Evolutionary conservation across 2,329 filamentous ascomycete genomes (phyloP), one percentile per base, ranked within the genome.

Genomic region (Elsinoe ampelina): DNA sequence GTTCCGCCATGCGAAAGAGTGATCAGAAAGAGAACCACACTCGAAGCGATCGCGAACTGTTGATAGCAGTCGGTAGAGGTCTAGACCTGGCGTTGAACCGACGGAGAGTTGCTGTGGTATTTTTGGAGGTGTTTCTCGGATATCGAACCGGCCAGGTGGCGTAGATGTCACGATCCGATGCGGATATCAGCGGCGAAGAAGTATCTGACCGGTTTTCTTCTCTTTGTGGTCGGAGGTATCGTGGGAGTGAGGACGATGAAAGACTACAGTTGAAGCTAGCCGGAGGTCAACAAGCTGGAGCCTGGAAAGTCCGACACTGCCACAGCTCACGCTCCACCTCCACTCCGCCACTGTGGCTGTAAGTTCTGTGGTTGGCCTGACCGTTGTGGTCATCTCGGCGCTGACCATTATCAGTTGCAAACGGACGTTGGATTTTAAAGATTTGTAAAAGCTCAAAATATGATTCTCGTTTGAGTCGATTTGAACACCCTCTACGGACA

Each of bases 341-440:
- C 20, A 34, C 34, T 36, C 26, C 20, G 48, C 48, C 48, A 52
- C 48, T 38, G 48, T 52, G 48, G 48, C 48, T 36, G 8, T 11
- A 13, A 8, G 7, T 30, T 30, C 8, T 36, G 38, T 35, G 19
- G 48, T 52, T 35, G 26, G 7, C 26, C 26, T 30, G 8, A 20
- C 20, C 41, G 41, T 39, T 52, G 32, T 19, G 19, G 17, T 38
- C 48, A 52, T 52, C 48, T 52, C 48, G 48, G 48, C 11, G 17
- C 10, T 10, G 26, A 34, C 30, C 30, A 36, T n/a, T 52, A 38
- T 8, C 32, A 52, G 5, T 32, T 52, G 30, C 3, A 13, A 38
- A 52, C 48, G 48, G 48, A n/a, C 17, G 22, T 38, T 15, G 32
- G 48, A n/a, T 38, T 20, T 17, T n/a, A 50, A 17, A 52, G 48